Conservation (phyloP, 495 filamentous ascomycete genomes). For the Trypethelium eluteriae region DNA sequence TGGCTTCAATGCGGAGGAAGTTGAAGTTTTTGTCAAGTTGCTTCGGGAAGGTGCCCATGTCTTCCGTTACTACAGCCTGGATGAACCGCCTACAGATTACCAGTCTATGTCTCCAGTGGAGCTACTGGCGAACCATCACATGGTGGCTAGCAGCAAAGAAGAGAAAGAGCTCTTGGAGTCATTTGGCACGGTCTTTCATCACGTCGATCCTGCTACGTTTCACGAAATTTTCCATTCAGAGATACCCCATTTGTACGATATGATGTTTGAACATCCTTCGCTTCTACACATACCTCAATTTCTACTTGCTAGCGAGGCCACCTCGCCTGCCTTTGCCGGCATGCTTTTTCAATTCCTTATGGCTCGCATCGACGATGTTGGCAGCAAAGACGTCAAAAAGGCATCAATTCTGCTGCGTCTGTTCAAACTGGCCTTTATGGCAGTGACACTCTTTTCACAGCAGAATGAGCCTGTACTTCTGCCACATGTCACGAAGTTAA, state of each 20-base stretch:
- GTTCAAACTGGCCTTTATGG: conserved; percentile 99
- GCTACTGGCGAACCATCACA: conserved; percentile 86
- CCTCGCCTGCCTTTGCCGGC: conserved; percentile 91
- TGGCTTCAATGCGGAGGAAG: conserved; percentile 95
- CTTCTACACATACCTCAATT: conserved; percentile 95
- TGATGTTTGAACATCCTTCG: conserved; percentile 94
- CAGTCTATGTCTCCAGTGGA: conserved; percentile 73
- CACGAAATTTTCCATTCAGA: conserved; percentile 84
- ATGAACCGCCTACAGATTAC: conserved; percentile 67
- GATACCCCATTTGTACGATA: conserved; percentile 91
- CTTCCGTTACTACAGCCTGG: conserved; percentile 90
- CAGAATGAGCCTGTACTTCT: conserved; percentile 94
- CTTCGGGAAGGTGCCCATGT: conserved; percentile 94
- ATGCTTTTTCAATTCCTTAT: conserved; percentile 97
- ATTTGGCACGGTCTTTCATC: conserved; percentile 96
- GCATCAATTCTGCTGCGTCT: conserved; percentile 86
- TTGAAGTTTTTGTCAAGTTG: conserved; percentile 90
- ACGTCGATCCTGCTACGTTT: conserved; percentile 96
- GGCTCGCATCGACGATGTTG: conserved; percentile 90
- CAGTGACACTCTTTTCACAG: conserved; percentile 85
- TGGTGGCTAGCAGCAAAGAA: conserved; percentile 83
- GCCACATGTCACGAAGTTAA: conserved; percentile 91
- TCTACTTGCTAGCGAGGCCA: conserved; percentile 95
- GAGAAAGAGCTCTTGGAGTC: conserved; percentile 97
- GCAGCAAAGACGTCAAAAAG: conserved; percentile 79